These are phyloP conservation scores for Quambalaria eucalypti DNA, from an alignment of 1,284 basidiomycete genomes.

Conservation along the genomic window DNA sequence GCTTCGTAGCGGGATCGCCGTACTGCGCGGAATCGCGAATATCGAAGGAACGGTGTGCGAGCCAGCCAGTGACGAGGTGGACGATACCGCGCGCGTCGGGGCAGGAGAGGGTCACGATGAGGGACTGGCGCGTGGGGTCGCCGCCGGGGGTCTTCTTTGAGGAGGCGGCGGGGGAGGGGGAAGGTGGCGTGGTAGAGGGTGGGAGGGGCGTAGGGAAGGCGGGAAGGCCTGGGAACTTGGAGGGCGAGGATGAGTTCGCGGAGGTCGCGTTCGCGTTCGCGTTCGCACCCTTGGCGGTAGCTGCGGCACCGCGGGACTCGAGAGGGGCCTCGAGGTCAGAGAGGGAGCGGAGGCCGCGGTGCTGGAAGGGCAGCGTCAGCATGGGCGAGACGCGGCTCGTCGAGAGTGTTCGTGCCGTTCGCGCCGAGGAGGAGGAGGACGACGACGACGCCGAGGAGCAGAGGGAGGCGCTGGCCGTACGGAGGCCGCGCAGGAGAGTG, in stretches of 20 bases:
- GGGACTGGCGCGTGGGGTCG: background rate
- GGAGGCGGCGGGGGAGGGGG: background rate
- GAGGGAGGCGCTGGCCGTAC: too few relatives aligned
- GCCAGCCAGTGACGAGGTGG: constrained; percentile 30
- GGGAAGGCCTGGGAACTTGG: too few relatives aligned
- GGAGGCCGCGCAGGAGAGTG: too few relatives aligned
- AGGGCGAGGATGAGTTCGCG: too few relatives aligned
- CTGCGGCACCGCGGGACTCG: background rate
- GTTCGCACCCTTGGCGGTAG: background rate
- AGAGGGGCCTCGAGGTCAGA: background rate
- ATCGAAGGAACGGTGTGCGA: constrained; percentile 36
- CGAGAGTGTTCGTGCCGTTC: too few relatives aligned
- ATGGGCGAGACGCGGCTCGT: too few relatives aligned
- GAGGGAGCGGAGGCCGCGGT: background rate
- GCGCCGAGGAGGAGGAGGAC: too few relatives aligned
- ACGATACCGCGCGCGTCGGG: constrained; percentile 42
- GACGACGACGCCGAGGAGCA: too few relatives aligned
- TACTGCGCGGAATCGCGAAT: constrained; percentile 44
- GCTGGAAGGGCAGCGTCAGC: too few relatives aligned
- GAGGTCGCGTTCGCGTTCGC: background rate
- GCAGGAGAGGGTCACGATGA: constrained; percentile 42
- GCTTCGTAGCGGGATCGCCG: constrained; percentile 31
- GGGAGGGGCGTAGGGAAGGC: background rate
- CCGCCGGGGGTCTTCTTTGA: background rate
- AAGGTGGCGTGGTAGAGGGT: background rate